These are phyloP conservation scores for Ganoderma multipileum DNA, from an alignment of 1,284 basidiomycete species.

Conservation along the genomic window DNA sequence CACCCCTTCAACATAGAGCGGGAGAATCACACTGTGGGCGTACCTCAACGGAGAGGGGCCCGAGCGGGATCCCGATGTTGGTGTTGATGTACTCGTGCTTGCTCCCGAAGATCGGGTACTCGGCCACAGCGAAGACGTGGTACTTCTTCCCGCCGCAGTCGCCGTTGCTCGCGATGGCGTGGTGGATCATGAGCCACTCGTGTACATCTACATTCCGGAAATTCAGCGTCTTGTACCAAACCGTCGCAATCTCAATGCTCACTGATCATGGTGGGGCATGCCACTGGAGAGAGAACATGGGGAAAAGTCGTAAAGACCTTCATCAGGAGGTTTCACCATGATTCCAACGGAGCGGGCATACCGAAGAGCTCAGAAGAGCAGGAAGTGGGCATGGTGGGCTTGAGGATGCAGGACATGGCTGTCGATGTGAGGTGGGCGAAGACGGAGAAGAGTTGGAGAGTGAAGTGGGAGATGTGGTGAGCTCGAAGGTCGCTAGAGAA, in stretches of 20 bases:
- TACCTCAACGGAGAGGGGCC: background rate
- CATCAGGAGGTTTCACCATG: background rate
- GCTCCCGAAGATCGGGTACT: background rate
- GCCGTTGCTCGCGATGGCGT: background rate
- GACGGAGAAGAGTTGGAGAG: background rate
- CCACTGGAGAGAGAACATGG: background rate
- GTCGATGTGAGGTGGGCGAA: background rate
- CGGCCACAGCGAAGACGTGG: conserved; percentile 4
- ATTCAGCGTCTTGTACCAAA: background rate
- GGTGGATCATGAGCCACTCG: conserved; percentile 3
- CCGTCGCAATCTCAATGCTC: background rate
- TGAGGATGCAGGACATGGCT: background rate
- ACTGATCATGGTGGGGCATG: conserved; percentile 3
- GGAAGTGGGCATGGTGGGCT: conserved; percentile 1
- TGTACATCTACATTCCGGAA: background rate
- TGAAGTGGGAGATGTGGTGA: background rate
- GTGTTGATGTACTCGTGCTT: background rate
- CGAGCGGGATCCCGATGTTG: background rate
- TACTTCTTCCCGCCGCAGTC: background rate
- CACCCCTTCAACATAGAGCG: no score
- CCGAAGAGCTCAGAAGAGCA: conserved; percentile 1
- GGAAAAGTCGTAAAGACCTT: background rate
- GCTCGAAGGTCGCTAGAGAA: background rate
- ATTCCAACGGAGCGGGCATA: background rate
- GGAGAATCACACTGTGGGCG: background rate